Percentiles rank a stretch among this genome's conserved stretches.
phyloP scores from a whole-genome alignment of 2,329 filamentous ascomycete species.

The Orbilia quercus region DNA sequence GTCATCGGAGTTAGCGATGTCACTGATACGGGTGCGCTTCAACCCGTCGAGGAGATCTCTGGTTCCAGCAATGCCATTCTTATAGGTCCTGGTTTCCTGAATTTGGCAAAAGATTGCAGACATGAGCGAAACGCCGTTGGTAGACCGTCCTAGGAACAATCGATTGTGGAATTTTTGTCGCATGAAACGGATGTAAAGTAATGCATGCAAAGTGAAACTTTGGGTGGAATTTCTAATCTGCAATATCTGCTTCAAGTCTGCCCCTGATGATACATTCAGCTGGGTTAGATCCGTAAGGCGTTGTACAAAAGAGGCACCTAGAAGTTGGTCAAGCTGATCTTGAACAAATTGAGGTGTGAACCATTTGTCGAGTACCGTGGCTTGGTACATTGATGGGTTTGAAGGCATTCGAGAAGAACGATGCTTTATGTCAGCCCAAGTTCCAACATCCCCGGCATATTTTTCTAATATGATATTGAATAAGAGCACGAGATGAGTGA shows the following conservation, averaged over 20 bases:
- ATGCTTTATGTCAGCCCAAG: background rate
- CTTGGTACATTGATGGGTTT: background rate
- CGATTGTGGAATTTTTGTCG: conserved; percentile 42
- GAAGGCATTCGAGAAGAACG: background rate
- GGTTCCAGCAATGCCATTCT: conserved; percentile 8
- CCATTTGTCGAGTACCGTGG: background rate
- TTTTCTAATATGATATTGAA: conserved; percentile 19
- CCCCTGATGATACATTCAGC: background rate
- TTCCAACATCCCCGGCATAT: conserved; percentile 3
- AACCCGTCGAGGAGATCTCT: conserved; percentile 31
- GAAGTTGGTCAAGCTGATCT: conserved; percentile 33
- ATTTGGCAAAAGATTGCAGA: conserved; percentile 21
- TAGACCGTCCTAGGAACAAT: conserved; percentile 43
- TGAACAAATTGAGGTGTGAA: conserved; percentile 22
- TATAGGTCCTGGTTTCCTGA: conserved; percentile 22
- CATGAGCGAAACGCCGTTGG: conserved; percentile 15
- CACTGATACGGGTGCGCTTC: conserved; percentile 11
- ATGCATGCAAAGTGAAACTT: conserved; percentile 23
- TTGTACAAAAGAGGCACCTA: conserved; percentile 18
- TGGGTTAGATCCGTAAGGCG: conserved; percentile 20
- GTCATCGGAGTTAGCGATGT: background rate
- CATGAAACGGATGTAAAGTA: conserved; percentile 39
- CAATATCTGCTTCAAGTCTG: background rate
- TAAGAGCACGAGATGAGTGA: conserved; percentile 12
- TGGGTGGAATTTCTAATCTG: conserved; percentile 11